A percentile compares a stretch with the other conserved stretches of the same genome.
Evolutionary conservation across 2,329 filamentous ascomycete species (phyloP).

Genomic region (Geosmithia flava): DNA sequence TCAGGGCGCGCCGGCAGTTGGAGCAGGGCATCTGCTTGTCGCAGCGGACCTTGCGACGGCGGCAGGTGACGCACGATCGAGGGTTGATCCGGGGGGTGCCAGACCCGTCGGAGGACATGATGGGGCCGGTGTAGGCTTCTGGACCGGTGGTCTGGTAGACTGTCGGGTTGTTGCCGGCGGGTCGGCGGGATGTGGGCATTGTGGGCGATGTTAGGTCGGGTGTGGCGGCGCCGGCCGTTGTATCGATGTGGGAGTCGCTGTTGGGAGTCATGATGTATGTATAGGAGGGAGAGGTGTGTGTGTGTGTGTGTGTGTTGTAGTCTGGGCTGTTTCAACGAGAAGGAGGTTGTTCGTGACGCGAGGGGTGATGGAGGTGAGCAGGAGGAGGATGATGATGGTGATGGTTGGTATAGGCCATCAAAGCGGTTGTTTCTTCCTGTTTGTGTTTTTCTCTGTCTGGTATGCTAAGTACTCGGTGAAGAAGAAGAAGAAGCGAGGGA

Average conservation of each 20-base stretch:
- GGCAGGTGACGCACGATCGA: conserved; percentile 36
- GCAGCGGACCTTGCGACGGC: conserved; percentile 58
- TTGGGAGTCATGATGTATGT: not conserved
- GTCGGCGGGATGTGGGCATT: conserved; percentile 7
- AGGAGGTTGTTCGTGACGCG: too few species aligned
- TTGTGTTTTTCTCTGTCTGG: not conserved
- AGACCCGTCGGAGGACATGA: conserved; percentile 18
- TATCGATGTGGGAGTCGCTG: conserved; percentile 2
- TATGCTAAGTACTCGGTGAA: not conserved
- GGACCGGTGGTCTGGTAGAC: conserved; percentile 26
- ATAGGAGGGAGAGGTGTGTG: too few species aligned
- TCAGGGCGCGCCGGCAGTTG: conserved; percentile 59
- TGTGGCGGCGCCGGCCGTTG: conserved; percentile 10
- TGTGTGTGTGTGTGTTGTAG: too few species aligned
- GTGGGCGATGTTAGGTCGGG: conserved; percentile 5
- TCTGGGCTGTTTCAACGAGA: too few species aligned
- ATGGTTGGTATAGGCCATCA: not conserved
- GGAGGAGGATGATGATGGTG: not conserved
- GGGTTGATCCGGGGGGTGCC: conserved; percentile 26
- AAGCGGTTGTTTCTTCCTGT: not conserved
- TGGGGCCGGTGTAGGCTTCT: conserved; percentile 22
- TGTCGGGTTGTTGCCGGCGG: conserved; percentile 21
- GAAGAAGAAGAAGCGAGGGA: not conserved
- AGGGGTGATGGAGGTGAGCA: not conserved
- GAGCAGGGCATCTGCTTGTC: conserved; percentile 67